Percentiles rank a stretch among this genome's conserved stretches.
Evolutionary conservation across 441 rosid genomes (phyloP).

Genomic region (Syzygium syzygioides): DNA sequence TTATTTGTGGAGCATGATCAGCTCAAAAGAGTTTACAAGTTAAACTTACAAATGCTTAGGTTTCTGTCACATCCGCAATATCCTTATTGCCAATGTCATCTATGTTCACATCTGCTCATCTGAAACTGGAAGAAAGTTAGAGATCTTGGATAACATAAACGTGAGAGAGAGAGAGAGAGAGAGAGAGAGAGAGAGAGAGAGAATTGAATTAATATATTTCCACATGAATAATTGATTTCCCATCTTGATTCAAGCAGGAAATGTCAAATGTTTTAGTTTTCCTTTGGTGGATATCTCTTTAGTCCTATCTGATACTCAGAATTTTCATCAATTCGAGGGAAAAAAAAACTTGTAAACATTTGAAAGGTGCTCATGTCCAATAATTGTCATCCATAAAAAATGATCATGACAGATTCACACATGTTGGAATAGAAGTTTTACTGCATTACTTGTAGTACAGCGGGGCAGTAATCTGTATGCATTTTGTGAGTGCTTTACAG

Average conservation of each 20-base stretch:
- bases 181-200: background rate
- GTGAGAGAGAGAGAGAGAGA: background rate
- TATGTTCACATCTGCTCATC: background rate
- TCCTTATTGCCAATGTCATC: background rate
- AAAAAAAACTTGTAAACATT: background rate
- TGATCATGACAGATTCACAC: background rate
- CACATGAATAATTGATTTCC: background rate
- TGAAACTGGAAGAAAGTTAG: background rate
- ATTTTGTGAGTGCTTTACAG: background rate
- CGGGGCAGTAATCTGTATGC: background rate
- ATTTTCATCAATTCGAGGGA: background rate
- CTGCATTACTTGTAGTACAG: background rate
- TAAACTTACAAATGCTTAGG: background rate
- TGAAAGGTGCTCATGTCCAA: background rate
- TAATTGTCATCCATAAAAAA: background rate
- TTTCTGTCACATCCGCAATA: background rate
- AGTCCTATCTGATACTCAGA: background rate
- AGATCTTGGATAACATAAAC: background rate
- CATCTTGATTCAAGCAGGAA: background rate
- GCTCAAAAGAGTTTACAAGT: background rate
- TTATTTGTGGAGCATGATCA: background rate
- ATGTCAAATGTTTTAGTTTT: background rate
- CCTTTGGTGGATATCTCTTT: background rate
- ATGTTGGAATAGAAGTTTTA: background rate
- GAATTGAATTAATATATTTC: background rate